Conservation (phyloP, 2,329 filamentous ascomycete genomes). For the Cryphonectria naterciae region DNA sequence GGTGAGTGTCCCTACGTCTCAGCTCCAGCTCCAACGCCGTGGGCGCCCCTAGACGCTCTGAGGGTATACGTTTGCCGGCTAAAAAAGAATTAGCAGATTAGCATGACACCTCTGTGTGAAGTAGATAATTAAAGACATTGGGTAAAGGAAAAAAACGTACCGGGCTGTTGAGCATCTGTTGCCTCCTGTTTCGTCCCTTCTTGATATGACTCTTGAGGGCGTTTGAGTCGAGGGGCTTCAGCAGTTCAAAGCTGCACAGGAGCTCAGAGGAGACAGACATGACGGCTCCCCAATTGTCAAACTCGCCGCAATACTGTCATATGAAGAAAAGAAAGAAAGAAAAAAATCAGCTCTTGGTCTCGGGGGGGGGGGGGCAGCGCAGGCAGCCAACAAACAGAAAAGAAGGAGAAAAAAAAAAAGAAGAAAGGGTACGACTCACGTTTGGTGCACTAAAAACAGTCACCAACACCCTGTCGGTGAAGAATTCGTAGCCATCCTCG, state of each 20-base stretch:
- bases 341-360: constrained; percentile 32
- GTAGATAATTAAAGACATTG: no score
- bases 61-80: constrained; percentile 30
- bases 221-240: constrained; percentile 95
- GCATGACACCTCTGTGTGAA: background rate
- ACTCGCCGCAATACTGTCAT: constrained; percentile 90
- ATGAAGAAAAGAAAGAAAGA: constrained; percentile 20
- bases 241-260: constrained; percentile 93
- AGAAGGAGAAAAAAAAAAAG: background rate
- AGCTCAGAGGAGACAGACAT: constrained; percentile 96
- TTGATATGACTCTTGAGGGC: constrained; percentile 99
- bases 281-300: constrained; percentile 98
- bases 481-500: constrained; percentile 98
- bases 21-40: constrained; percentile 10
- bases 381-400: background rate
- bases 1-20: background rate
- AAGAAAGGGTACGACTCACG: constrained; percentile 59
- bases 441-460: constrained; percentile 98
- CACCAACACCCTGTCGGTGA: constrained; percentile 90
- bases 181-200: constrained; percentile 91
- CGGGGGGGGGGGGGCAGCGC: background rate
- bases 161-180: constrained; percentile 94
- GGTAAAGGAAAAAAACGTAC: constrained; percentile 60
- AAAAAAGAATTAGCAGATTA: background rate
- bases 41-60: constrained; percentile 27